These are phyloP conservation scores for Isatis tinctoria DNA, from an alignment of 345 rosid genomes.

Conservation along the genomic window DNA sequence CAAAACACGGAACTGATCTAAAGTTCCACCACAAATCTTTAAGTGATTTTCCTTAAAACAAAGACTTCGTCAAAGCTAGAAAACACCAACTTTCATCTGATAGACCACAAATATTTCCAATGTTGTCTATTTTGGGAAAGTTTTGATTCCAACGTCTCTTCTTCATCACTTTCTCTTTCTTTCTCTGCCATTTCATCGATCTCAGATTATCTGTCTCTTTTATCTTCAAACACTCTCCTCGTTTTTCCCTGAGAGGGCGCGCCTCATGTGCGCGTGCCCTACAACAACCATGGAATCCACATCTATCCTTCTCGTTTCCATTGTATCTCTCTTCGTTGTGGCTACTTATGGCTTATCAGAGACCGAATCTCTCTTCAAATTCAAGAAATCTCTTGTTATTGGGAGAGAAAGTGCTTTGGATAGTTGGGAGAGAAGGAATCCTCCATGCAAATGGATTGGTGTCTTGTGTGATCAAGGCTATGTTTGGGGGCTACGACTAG, in stretches of 20 bases:
- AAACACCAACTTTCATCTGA: conserved; percentile 5
- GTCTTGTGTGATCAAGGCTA: conserved; percentile 42
- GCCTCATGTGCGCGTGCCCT: conserved; percentile 48
- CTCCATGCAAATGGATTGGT: conserved; percentile 69
- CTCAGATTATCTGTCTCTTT: not conserved
- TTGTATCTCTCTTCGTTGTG: not conserved
- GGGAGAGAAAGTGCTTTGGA: conserved; percentile 29
- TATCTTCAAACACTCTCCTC: conserved; percentile 26
- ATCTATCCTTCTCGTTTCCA: conserved; percentile 3
- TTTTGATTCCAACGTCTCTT: conserved; percentile 14
- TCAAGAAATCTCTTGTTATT: conserved; percentile 45
- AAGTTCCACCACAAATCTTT: conserved; percentile 11
- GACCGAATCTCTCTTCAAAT: conserved; percentile 49
- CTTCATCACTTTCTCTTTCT: conserved; percentile 15
- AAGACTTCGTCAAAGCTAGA: conserved; percentile 21
- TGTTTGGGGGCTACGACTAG: conserved; percentile 66
- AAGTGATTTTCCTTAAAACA: not conserved
- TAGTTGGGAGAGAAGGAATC: conserved; percentile 37
- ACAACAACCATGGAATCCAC: conserved; percentile 19
- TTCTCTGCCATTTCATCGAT: conserved; percentile 5
- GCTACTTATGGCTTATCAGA: conserved; percentile 36
- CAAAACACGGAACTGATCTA: not conserved
- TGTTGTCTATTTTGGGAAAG: conserved; percentile 17
- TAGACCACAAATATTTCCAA: conserved; percentile 10
- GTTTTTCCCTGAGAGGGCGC: conserved; percentile 53